These are phyloP conservation scores for Globisporangium cederbergense DNA, from an alignment of 352 stramenopile species.

Conservation along the genomic window DNA sequence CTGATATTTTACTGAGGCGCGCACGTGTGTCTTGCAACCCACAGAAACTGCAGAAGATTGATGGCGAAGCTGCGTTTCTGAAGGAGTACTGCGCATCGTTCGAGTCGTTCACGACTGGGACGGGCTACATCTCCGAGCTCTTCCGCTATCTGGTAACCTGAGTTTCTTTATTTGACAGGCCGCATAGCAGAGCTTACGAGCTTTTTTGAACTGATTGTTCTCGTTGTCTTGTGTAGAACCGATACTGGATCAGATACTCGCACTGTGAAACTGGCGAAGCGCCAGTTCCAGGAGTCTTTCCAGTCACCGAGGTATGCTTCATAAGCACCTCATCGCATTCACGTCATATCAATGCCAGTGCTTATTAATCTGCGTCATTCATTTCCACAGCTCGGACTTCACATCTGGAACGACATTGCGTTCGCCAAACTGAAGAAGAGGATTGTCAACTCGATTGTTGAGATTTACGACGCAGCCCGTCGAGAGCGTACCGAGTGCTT, in stretches of 20 bases:
- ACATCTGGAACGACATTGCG: constrained; percentile 83
- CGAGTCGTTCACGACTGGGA: constrained; percentile 68
- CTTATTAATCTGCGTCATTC: neutral
- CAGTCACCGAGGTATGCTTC: constrained; percentile 63
- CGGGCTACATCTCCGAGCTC: constrained; percentile 78
- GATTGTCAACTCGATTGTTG: constrained; percentile 56
- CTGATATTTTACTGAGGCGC: neutral
- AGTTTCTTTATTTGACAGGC: neutral
- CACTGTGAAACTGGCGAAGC: constrained; percentile 83
- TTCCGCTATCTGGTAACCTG: constrained; percentile 68
- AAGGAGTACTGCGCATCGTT: constrained; percentile 67
- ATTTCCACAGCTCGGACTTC: constrained; percentile 56
- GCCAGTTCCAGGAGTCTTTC: constrained; percentile 79
- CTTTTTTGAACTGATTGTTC: neutral
- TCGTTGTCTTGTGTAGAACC: constrained; percentile 37
- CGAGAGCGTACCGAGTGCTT: constrained; percentile 57
- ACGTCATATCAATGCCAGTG: neutral
- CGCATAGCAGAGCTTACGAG: neutral
- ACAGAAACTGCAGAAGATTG: constrained; percentile 50
- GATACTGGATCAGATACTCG: constrained; percentile 87
- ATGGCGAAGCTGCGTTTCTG: constrained; percentile 68
- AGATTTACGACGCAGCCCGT: constrained; percentile 61
- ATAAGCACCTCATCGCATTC: neutral
- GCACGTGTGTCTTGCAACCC: neutral
- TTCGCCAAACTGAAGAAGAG: constrained; percentile 72